These are phyloP conservation scores for Fusarium chuoi DNA, from an alignment of 2,329 filamentous ascomycete genomes.

Conservation along the genomic window DNA sequence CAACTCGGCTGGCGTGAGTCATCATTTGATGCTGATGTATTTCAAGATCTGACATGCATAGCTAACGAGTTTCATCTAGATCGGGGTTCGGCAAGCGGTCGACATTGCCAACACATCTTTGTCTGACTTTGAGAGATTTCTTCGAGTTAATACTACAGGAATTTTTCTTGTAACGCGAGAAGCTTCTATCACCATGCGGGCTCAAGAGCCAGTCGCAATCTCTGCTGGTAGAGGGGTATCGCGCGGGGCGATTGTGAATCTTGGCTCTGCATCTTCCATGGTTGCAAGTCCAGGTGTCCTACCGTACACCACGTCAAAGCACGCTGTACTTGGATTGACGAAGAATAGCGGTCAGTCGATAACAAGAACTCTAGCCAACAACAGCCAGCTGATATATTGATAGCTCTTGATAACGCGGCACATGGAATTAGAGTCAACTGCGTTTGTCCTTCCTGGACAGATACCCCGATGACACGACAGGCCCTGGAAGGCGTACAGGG, in stretches of 20 bases:
- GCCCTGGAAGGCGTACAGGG: background rate
- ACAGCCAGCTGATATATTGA: fast-evolving
- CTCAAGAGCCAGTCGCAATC: background rate
- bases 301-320: background rate
- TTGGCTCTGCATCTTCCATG: background rate
- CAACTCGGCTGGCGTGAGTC: background rate
- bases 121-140: background rate
- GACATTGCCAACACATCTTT: background rate
- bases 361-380: background rate
- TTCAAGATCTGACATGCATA: background rate
- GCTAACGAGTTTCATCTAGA: background rate
- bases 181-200: background rate
- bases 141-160: background rate
- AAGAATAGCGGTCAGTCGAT: background rate
- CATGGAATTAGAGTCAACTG: background rate
- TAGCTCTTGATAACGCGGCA: background rate
- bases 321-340: background rate
- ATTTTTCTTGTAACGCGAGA: background rate
- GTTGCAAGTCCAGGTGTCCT: background rate
- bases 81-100: background rate
- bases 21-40: background rate
- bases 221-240: background rate
- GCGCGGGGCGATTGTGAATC: background rate
- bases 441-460: background rate
- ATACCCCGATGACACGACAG: background rate